Base-by-base conservation (phyloP, 768 basidiomycete species). In the Cystofilobasidium macerans region DNA sequence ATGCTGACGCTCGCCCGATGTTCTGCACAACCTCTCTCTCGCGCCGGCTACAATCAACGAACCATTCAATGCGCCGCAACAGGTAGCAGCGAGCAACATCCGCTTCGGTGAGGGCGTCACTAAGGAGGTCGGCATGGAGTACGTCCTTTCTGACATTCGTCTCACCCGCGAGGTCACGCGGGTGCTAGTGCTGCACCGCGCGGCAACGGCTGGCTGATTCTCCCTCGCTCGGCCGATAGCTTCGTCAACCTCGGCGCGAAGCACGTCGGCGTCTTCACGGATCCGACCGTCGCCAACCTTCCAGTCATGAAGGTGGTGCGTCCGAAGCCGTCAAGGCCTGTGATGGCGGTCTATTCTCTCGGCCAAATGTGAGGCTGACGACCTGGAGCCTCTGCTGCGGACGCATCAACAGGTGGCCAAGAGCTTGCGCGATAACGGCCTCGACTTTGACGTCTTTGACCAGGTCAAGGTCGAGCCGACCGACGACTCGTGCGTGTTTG, bases 201-300 rank as follows among this genome's bases (percentile, higher is more conserved):
- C 70, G 70, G n/a, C n/a, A n/a, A n/a, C n/a, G n/a, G 9, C 38
- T 40, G 38, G 9, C 38, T 40, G 38, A n/a, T n/a, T 40, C 8
- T 20, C 5, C 43, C 11, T 20, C 51, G 5, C 30, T 32, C 28
- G 14, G 51, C 30, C 28, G 8, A 12, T 16, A 54, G 43, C 68
- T 73, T 16, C 71, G 47, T 54, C 73, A 16, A 62, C 71, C n/a
- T 59, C 69, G 42, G 71, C 69, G 63, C 68, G 68, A 48, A 62
- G 68, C 74, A 95, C 86, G 88, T 98, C 69, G 94, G 83, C 22
- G 88, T 98, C 26, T 94, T 93, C 75, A 97, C 94, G 5, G 94
- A 98, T 72, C 83, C 85, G 16, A 88, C 86, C 64, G 81, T 98
- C 28, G 85, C 84, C 51, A 85, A 86, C 70, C 80, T 97, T 61